A percentile compares a stretch with the other conserved stretches of the same genome.
Conservation (phyloP, 352 stramenopile genomes). For the Blastocystis sp. region DNA sequence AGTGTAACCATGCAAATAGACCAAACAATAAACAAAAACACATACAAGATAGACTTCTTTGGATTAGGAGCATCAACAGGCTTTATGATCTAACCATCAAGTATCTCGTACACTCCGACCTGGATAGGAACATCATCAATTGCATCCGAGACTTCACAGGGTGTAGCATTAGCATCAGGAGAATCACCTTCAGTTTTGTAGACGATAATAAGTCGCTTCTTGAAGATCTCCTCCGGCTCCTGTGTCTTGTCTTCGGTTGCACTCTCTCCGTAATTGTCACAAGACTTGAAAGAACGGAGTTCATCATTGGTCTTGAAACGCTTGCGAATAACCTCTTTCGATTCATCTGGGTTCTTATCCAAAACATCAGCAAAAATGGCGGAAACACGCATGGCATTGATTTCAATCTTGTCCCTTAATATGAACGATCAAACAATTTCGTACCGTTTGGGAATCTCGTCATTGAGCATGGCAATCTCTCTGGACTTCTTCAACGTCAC, state of each 20-base stretch:
- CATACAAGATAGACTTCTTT: no score
- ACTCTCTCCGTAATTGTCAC: neutral
- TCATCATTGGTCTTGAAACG: constrained; percentile 46
- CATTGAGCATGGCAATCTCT: neutral
- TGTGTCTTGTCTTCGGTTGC: neutral
- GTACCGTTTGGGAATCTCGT: neutral
- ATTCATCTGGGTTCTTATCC: neutral
- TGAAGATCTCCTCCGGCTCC: neutral
- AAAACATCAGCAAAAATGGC: neutral
- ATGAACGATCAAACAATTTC: neutral
- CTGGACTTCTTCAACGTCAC: neutral
- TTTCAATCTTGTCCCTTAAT: constrained; percentile 43
- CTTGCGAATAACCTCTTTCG: constrained; percentile 33
- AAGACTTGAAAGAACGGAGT: neutral
- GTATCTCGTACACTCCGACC: no score
- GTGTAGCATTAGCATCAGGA: no score
- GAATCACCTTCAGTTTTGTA: neutral
- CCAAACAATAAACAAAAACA: neutral
- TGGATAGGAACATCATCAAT: no score
- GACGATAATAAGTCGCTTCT: constrained; percentile 16
- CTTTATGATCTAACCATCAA: no score
- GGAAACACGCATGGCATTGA: constrained; percentile 28
- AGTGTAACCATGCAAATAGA: neutral
- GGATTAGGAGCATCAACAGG: no score
- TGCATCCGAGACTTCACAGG: no score